phyloP scores from a whole-genome alignment of 306 rosid species.

The Rosa lucieae region DNA sequence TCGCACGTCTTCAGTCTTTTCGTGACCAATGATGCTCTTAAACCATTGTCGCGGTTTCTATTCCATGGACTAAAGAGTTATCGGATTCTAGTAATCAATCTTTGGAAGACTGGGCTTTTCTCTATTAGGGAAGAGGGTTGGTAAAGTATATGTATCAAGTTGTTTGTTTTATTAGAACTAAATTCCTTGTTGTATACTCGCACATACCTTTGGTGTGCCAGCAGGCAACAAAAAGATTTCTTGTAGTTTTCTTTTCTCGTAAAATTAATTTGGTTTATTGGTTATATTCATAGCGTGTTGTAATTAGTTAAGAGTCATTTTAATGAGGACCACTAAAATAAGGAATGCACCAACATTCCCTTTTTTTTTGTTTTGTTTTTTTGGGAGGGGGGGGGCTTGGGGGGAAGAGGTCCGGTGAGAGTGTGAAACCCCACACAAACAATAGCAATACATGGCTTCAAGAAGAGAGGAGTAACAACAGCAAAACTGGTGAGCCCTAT shows the following conservation, averaged over 20 bases:
- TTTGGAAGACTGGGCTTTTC: background rate
- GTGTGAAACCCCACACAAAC: too few species aligned
- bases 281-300: too few species aligned
- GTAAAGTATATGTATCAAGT: background rate
- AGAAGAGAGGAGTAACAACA: too few species aligned
- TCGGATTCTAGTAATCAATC: background rate
- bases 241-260: background rate
- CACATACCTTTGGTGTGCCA: background rate
- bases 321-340: too few species aligned
- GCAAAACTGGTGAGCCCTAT: too few species aligned
- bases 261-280: background rate
- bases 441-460: too few species aligned
- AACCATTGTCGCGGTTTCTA: background rate
- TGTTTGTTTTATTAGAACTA: background rate
- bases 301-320: too few species aligned
- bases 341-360: too few species aligned
- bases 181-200: background rate
- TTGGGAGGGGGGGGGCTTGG: too few species aligned
- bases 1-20: constrained; percentile 7
- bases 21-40: background rate
- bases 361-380: too few species aligned
- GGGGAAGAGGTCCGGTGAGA: too few species aligned
- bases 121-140: background rate
- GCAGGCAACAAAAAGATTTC: background rate
- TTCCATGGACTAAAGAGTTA: background rate